Conservation (phyloP, 2,329 filamentous ascomycete species). For the Apiospora saccharicola region DNA sequence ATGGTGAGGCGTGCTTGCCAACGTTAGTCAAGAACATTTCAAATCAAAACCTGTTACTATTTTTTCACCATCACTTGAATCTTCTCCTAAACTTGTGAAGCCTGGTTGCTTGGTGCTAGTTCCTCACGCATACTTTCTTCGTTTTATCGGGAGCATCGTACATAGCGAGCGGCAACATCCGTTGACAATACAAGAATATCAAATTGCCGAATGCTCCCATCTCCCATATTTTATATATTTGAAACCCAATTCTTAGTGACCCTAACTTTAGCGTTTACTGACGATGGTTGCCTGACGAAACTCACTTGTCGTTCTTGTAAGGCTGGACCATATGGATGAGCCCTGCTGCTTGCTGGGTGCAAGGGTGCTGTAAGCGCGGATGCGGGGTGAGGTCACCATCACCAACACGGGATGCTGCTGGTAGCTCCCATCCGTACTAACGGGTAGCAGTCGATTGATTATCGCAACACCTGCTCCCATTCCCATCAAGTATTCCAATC, state of each 20-base stretch:
- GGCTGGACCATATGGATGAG: not conserved
- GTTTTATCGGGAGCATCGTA: not conserved
- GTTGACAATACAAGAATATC: not conserved
- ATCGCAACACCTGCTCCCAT: not conserved
- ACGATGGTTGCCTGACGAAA: not conserved
- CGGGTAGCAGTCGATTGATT: not conserved
- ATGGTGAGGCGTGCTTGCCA: slow-evolving; percentile 18
- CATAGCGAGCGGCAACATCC: not conserved
- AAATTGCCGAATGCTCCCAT: not conserved
- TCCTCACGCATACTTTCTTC: too few relatives aligned
- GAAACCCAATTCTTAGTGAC: not conserved
- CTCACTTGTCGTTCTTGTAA: not conserved
- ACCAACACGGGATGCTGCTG: not conserved
- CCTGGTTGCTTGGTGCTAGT: not conserved
- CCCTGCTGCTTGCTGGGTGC: not conserved
- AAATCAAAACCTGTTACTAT: not conserved
- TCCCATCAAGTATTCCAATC: not conserved
- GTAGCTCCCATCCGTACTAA: not conserved
- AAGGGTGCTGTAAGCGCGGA: not conserved
- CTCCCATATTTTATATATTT: not conserved
- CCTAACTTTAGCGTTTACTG: not conserved
- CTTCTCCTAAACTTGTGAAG: not conserved
- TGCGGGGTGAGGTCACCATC: not conserved
- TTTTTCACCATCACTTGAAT: not conserved
- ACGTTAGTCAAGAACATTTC: not conserved